Percentiles rank a stretch among this genome's conserved stretches.
phyloP scores from a whole-genome alignment of 139 green algal genomes.

The Parachlorella kessleri region DNA sequence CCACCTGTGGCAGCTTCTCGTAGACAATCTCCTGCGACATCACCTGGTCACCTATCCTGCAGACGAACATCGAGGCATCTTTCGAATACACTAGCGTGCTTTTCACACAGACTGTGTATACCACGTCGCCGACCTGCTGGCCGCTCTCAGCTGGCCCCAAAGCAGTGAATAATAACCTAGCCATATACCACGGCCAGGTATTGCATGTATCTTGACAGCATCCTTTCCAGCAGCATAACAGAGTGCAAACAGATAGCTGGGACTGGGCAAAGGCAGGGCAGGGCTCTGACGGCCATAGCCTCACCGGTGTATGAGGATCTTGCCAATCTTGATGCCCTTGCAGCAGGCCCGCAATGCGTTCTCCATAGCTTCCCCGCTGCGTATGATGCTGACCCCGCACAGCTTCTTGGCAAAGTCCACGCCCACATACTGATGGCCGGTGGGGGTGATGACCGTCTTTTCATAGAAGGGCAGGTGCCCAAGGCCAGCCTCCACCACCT shows the following conservation, averaged over 20 bases:
- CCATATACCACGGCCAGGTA: too few species aligned
- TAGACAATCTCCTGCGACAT: conserved; percentile 86
- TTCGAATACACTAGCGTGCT: too few species aligned
- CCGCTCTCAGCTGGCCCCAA: too few species aligned
- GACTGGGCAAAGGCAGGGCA: too few species aligned
- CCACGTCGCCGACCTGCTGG: too few species aligned
- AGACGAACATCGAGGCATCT: too few species aligned
- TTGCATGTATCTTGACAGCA: too few species aligned
- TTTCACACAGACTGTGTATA: too few species aligned
- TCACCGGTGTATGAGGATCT: conserved; percentile 93
- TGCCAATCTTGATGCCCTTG: conserved; percentile 98
- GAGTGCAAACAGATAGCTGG: too few species aligned
- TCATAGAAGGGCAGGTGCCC: conserved; percentile 95
- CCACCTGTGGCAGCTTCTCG: conserved; percentile 96
- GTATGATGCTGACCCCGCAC: conserved; percentile 96
- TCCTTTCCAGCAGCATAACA: too few species aligned
- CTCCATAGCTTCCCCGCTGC: conserved; percentile 95
- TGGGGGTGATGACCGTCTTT: conserved; percentile 88
- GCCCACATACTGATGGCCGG: conserved; percentile 84
- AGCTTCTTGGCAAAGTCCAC: conserved; percentile 96
- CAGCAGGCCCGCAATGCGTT: conserved; percentile 95
- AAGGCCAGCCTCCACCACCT: conserved; percentile 86
- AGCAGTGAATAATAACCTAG: too few species aligned
- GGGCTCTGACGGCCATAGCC: too few species aligned
- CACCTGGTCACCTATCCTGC: conserved; percentile 39